Percentiles rank a stretch among this genome's conserved stretches.
These are phyloP conservation scores for Trichoderma oligosporum DNA, from an alignment of 2,329 filamentous ascomycete genomes.

Conservation along the genomic window DNA sequence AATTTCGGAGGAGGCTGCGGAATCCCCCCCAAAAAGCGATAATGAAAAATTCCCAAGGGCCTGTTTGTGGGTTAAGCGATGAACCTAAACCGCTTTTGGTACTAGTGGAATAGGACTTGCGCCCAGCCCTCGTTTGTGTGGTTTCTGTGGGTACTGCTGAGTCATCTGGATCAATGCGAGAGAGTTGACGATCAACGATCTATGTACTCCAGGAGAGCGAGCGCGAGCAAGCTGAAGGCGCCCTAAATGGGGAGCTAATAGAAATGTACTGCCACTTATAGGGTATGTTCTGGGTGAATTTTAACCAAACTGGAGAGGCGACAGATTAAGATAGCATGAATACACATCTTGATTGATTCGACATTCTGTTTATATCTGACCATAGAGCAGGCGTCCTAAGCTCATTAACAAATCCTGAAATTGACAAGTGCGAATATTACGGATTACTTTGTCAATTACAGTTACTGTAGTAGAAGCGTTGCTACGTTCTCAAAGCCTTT, in stretches of 20 bases:
- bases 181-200: background rate
- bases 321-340: no score
- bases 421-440: no score
- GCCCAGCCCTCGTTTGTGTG: conserved; percentile 31
- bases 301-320: no score
- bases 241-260: no score
- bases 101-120: conserved; percentile 31
- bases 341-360: no score
- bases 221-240: no score
- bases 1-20: conserved; percentile 27
- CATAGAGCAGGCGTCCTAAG: no score
- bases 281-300: no score
- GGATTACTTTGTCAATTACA: no score
- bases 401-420: background rate
- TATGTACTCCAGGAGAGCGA: no score
- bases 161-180: conserved; percentile 24
- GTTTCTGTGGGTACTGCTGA: conserved; percentile 22
- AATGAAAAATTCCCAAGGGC: conserved; percentile 32
- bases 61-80: conserved; percentile 40
- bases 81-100: conserved; percentile 27
- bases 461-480: conserved; percentile 19
- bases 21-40: conserved; percentile 34
- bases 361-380: no score
- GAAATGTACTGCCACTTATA: no score
- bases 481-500: conserved; percentile 26